A percentile compares a stretch with the other conserved stretches of the same genome.
Evolutionary conservation across 306 rosid species (phyloP).

Genomic region (Casuarina glauca): DNA sequence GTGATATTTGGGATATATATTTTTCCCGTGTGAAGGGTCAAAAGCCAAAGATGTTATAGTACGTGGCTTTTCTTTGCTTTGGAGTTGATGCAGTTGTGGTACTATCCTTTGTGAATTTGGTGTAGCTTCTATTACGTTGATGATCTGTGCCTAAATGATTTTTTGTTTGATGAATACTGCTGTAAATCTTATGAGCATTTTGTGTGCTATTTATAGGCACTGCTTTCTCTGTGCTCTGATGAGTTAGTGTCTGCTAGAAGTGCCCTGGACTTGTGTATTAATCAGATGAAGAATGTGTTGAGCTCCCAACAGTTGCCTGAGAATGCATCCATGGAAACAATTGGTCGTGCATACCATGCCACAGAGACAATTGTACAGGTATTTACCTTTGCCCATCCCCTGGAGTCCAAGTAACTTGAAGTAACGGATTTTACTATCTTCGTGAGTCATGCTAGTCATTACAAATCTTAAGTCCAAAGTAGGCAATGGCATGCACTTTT

Average conservation of each 20-base stretch:
- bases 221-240: slow-evolving; percentile 90
- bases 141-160: background rate
- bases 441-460: background rate
- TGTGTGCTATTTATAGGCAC: slow-evolving; percentile 58
- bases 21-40: background rate
- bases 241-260: slow-evolving; percentile 78
- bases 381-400: slow-evolving; percentile 18
- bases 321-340: slow-evolving; percentile 88
- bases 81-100: background rate
- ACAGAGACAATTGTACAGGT: slow-evolving; percentile 98
- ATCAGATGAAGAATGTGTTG: slow-evolving; percentile 90
- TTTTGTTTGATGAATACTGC: slow-evolving; percentile 19
- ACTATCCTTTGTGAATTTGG: background rate
- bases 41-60: background rate
- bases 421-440: background rate
- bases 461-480: background rate
- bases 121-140: slow-evolving; percentile 10
- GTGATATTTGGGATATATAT: background rate
- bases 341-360: slow-evolving; percentile 95
- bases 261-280: slow-evolving; percentile 90
- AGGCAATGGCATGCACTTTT: slow-evolving; percentile 1
- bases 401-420: background rate
- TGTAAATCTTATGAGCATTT: slow-evolving; percentile 35
- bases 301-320: slow-evolving; percentile 85
- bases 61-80: slow-evolving; percentile 1